Base-by-base conservation (phyloP, 768 basidiomycete genomes). In the Macrolepiota fuliginosa region DNA sequence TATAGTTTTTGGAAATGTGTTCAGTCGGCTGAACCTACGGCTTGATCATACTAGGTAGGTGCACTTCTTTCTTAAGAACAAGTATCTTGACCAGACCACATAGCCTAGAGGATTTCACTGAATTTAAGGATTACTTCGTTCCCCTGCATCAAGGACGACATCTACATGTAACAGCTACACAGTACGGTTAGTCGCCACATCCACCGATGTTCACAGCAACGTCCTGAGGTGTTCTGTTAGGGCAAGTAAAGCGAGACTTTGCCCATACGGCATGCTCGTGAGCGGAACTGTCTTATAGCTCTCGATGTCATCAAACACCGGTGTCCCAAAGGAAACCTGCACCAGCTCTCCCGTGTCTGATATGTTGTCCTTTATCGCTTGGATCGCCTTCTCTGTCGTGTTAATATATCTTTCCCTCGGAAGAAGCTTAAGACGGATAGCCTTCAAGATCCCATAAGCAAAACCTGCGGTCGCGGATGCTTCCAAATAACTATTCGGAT, bases 251-350 rank as follows among this genome's bases (percentile, higher is more conserved):
- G 81, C 82, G 62, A 84, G 69, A 61, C 80, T 81, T 66, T 83
- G 82, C 13, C 84, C 83, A 65, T 84, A 84, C 12, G 83, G 83
- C 83, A 84, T 84, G 54, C 79, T 78, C 24, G 83, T 85, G 66
- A 83, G 71, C n/a, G 79, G 76, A 47, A 84, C 77, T 49, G 76
- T 72, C 66, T 78, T 80, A 68, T 83, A 84, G 58, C 74, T 78
- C 53, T 83, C 78, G 29, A 79, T 65, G 58, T 79, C 69, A 51
- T 76, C 68, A 53, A 83, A 83, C 42, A 84, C 82, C 3, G 79
- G 82, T 5, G 83, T 84, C 27, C 83, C 83, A 64, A 83, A 84
- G 5, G 81, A 82, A 53, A 79, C 78, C 54, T 79, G 72, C 66
- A 70, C 66, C 67, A 83, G 71, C 68, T 83, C 81, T 29, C 82